Conservation (phyloP, 768 basidiomycete species). For the Suillus brevipes region DNA sequence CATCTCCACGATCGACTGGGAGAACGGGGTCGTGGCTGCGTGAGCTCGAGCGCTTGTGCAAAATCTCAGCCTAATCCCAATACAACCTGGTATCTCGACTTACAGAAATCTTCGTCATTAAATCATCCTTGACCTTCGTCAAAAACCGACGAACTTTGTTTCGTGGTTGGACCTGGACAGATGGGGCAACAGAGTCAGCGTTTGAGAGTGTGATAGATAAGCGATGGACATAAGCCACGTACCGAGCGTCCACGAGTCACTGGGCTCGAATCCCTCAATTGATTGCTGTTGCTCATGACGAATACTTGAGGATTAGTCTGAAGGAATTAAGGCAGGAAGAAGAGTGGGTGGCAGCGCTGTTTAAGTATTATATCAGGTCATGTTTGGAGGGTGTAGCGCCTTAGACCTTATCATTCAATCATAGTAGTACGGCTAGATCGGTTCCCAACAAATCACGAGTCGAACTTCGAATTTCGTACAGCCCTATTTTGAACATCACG, state of each 20-base stretch:
- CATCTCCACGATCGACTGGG: too few relatives aligned
- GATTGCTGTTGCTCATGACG: background rate
- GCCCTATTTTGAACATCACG: background rate
- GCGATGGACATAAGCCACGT: background rate
- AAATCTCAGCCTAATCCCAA: background rate
- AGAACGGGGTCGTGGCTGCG: background rate
- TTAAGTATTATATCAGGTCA: background rate
- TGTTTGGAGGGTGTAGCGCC: background rate
- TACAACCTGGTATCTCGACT: background rate
- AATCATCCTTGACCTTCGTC: background rate
- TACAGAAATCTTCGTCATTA: background rate
- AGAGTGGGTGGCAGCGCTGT: background rate
- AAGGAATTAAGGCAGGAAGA: background rate
- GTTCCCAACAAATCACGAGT: too few relatives aligned
- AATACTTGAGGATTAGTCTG: background rate
- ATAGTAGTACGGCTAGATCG: too few relatives aligned
- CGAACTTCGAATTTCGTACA: too few relatives aligned
- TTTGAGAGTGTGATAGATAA: background rate
- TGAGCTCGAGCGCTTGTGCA: background rate
- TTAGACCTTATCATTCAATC: too few relatives aligned
- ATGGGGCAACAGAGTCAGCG: background rate
- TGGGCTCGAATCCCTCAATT: background rate
- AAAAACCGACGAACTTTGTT: background rate
- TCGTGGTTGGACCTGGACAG: background rate
- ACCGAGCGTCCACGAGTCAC: background rate